Conservation (phyloP, 805 yeast species). For the Candida silvicultrix region DNA sequence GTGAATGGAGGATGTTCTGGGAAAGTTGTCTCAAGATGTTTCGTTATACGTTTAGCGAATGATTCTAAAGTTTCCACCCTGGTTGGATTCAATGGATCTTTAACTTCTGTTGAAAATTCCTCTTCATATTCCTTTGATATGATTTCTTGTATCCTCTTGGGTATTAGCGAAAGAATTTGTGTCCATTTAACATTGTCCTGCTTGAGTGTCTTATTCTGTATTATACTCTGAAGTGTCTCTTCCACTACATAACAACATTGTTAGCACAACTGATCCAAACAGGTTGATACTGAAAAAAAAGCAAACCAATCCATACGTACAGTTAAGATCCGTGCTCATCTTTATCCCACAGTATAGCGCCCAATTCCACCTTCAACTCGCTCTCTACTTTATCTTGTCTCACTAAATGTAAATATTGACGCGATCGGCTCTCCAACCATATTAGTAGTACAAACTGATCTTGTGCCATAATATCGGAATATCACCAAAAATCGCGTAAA, state of each 20-base stretch:
- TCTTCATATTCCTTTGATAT: constrained; percentile 4
- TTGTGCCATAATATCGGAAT: not conserved
- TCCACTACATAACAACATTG: too few relatives aligned
- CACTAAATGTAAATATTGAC: too few relatives aligned
- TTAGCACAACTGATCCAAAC: too few relatives aligned
- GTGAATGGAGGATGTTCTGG: constrained; percentile 39
- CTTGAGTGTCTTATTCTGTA: not conserved
- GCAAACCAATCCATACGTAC: too few relatives aligned
- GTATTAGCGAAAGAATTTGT: constrained; percentile 5
- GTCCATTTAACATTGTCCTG: constrained; percentile 3
- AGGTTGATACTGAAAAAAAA: too few relatives aligned
- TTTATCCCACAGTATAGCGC: too few relatives aligned
- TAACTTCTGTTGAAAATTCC: not conserved
- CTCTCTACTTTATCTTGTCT: too few relatives aligned
- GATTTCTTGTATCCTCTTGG: constrained; percentile 5
- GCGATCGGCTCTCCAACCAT: too few relatives aligned
- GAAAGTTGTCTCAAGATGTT: constrained; percentile 8
- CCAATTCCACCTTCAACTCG: too few relatives aligned
- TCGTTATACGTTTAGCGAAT: constrained; percentile 4
- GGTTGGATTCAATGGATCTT: constrained; percentile 7
- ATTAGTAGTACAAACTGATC: too few relatives aligned
- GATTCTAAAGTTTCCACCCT: constrained; percentile 4
- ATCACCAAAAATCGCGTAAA: not conserved
- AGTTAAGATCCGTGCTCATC: too few relatives aligned
- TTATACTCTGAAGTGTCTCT: not conserved